Base-by-base conservation (phyloP, 2,329 filamentous ascomycete genomes). In the Thelonectria olida region DNA sequence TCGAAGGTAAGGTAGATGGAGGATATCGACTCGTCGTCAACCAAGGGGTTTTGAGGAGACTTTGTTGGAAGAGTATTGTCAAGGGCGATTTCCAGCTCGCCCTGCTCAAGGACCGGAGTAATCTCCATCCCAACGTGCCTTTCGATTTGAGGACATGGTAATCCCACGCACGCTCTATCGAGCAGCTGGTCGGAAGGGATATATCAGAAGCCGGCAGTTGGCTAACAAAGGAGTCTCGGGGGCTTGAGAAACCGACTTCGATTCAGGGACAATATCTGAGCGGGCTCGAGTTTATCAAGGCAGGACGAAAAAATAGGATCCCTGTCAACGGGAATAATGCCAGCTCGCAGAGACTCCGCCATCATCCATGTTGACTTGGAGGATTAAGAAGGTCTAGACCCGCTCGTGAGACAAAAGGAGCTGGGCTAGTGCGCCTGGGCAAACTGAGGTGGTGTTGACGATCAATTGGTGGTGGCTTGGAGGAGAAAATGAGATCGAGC, bases 1-100 rank as follows among this genome's bases (percentile, higher is more conserved):
- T 75, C 68, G 60, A 81, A 81, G 15, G 78, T 76, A 6, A 84
- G 72, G 63, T 82, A 82, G 4, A 77, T 68, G 52, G 76, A 73
- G 9, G 73, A 72, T 58, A 83, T 79, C 20, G 73, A 68, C n/a
- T 68, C 67, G 49, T 70, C 44, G 17, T 49, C 41, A 34, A 31
- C 17, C 23, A 64, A 45, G 36, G 17, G 22, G 10, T 54, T 39
- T 20, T 54, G 64, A 38, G 58, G 20, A 17, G 42, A 38, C 31
- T 61, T 57, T n/a, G 62, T 13, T 1, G 64, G 55, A 10, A 52
- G 50, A 4, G n/a, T n/a, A n/a, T 27, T 62, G 20, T 63, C 63
- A 13, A 64, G 22, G 2, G 36, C 60, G 36, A 69, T 68, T 57
- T 72, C 68, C 3, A 71, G 62, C 10, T 68, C 62, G 6, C 55